Evolutionary conservation across 768 basidiomycete genomes (phyloP).

Genomic region (Lactarius trivialis): DNA sequence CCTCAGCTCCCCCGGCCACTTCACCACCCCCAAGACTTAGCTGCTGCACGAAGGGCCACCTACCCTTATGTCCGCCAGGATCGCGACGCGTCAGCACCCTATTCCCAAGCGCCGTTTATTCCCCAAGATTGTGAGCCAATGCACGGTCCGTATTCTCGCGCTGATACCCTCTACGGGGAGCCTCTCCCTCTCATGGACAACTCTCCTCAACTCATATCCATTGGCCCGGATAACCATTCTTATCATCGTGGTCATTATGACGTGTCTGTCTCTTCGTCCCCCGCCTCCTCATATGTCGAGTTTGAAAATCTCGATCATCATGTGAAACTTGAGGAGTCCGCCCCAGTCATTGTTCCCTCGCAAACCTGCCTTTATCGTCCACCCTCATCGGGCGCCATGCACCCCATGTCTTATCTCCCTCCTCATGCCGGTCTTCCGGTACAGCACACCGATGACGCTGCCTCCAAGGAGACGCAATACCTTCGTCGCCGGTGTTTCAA

Average conservation of each 20-base stretch:
- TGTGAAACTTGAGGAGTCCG: slow-evolving; percentile 64
- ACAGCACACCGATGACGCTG: slow-evolving; percentile 86
- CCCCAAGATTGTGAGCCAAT: slow-evolving; percentile 37
- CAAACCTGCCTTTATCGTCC: slow-evolving; percentile 47
- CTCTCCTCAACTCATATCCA: slow-evolving; percentile 34
- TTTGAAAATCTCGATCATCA: slow-evolving; percentile 39
- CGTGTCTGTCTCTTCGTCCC: slow-evolving; percentile 32
- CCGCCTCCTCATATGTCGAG: slow-evolving; percentile 43
- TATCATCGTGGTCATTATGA: slow-evolving; percentile 30
- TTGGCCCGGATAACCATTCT: slow-evolving; percentile 31
- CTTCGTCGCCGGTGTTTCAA: slow-evolving; percentile 85
- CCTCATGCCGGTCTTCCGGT: slow-evolving; percentile 52
- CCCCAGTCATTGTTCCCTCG: slow-evolving; percentile 56
- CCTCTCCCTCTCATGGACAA: slow-evolving; percentile 33
- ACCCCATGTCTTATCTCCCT: slow-evolving; percentile 32
- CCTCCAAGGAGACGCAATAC: slow-evolving; percentile 86
- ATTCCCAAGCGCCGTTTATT: slow-evolving; percentile 41
- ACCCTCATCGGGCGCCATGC: slow-evolving; percentile 30
- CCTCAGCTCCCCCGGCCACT: slow-evolving; percentile 24
- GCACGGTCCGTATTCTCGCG: slow-evolving; percentile 28
- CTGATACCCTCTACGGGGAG: slow-evolving; percentile 38
- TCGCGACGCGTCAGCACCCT: slow-evolving; percentile 38
- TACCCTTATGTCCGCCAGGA: slow-evolving; percentile 76
- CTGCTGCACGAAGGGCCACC: slow-evolving; percentile 55
- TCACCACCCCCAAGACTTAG: slow-evolving; percentile 38